Conservation (phyloP, 352 stramenopile genomes). For the Aphanomyces stellatus region DNA sequence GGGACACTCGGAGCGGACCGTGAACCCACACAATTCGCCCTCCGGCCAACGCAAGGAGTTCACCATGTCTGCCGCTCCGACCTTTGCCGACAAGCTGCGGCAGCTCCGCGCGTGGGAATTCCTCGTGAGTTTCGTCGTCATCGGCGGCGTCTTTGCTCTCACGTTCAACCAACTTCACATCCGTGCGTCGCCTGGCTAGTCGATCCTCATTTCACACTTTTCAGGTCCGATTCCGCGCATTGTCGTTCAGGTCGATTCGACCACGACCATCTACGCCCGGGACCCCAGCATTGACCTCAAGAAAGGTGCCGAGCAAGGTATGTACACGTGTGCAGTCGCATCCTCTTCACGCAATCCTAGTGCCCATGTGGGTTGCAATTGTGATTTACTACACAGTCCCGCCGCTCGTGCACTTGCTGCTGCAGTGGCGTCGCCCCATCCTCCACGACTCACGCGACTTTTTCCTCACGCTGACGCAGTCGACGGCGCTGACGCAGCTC, state of each 20-base stretch:
- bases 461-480: constrained; percentile 46
- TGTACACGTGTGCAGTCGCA: background rate
- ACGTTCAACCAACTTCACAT: constrained; percentile 43
- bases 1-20: too few relatives aligned
- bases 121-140: constrained; percentile 34
- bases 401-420: constrained; percentile 37
- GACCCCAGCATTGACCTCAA: constrained; percentile 52
- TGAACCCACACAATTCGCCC: too few relatives aligned
- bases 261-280: constrained; percentile 36
- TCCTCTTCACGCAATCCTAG: constrained; percentile 21
- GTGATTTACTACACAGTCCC: constrained; percentile 31
- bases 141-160: constrained; percentile 38
- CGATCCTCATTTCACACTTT: background rate
- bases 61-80: background rate
- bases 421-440: constrained; percentile 42
- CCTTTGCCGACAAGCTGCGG: background rate
- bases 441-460: constrained; percentile 66
- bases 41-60: too few relatives aligned
- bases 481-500: constrained; percentile 39
- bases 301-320: constrained; percentile 42
- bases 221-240: constrained; percentile 46
- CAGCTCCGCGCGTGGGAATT: constrained; percentile 48
- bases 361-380: constrained; percentile 42
- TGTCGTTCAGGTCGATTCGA: constrained; percentile 39
- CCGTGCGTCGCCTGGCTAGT: constrained; percentile 31